Evolutionary conservation across 805 yeast species (phyloP).

Genomic region (Barnettozyma wickerhamii): DNA sequence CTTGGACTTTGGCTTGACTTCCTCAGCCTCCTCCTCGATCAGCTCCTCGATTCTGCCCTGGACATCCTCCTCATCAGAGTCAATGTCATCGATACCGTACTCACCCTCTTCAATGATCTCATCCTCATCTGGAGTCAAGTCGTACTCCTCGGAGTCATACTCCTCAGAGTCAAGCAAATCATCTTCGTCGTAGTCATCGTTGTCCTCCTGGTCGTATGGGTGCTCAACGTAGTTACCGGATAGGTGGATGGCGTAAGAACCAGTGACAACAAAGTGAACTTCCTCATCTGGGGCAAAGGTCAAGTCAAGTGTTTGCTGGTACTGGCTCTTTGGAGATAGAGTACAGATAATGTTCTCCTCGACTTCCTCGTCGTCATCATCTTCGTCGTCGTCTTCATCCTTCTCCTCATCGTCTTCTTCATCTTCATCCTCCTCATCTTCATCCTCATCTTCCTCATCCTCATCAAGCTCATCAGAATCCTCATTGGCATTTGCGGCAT

Average conservation of each 20-base stretch:
- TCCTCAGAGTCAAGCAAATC: conserved; percentile 40
- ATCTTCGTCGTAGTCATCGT: conserved; percentile 37
- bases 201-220: conserved; percentile 80
- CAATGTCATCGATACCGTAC: conserved; percentile 42
- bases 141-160: conserved; percentile 43
- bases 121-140: conserved; percentile 74
- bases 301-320: conserved; percentile 87
- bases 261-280: conserved; percentile 90
- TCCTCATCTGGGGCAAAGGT: conserved; percentile 93
- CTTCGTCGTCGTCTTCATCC: conserved; percentile 40
- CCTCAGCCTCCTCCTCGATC: conserved; percentile 50
- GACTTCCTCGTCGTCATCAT: conserved; percentile 67
- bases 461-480: conserved; percentile 32
- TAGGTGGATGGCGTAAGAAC: conserved; percentile 89
- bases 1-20: conserved; percentile 22
- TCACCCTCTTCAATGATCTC: conserved; percentile 44
- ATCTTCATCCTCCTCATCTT: conserved; percentile 44
- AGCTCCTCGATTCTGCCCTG: conserved; percentile 73
- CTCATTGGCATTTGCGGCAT: conserved; percentile 30
- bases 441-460: conserved; percentile 45
- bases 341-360: conserved; percentile 87
- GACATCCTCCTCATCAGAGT: conserved; percentile 53
- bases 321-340: conserved; percentile 76
- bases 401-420: conserved; percentile 33
- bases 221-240: conserved; percentile 96